Conservation (phyloP, 306 rosid species). For the Quercus mongolica region DNA sequence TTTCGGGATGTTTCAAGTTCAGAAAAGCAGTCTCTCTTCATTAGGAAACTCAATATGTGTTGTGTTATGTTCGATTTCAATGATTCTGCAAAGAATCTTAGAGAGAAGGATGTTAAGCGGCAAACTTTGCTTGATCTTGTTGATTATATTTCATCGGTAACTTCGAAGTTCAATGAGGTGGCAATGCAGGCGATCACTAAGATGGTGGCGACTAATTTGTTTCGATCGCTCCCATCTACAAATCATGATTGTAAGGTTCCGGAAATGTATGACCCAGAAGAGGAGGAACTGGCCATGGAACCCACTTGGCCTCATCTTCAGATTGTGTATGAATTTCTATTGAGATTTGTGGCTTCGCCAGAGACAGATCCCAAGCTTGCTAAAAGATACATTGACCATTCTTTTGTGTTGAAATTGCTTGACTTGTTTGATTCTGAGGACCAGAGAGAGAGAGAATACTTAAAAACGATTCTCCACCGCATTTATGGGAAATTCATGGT, state of each 20-base stretch:
- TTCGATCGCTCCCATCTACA: constrained; percentile 44
- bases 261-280: constrained; percentile 48
- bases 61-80: constrained; percentile 51
- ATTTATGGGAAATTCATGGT: constrained; percentile 69
- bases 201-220: constrained; percentile 54
- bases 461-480: constrained; percentile 61
- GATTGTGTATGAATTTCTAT: constrained; percentile 52
- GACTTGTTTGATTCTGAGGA: constrained; percentile 70
- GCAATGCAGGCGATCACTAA: constrained; percentile 50
- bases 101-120: constrained; percentile 52
- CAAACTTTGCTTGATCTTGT: constrained; percentile 59
- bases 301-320: constrained; percentile 68
- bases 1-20: constrained; percentile 48
- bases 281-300: constrained; percentile 57
- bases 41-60: constrained; percentile 53
- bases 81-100: constrained; percentile 44
- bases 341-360: constrained; percentile 52
- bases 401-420: constrained; percentile 54
- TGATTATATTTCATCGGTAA: constrained; percentile 42
- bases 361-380: constrained; percentile 67
- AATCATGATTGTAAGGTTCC: constrained; percentile 37
- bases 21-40: constrained; percentile 45
- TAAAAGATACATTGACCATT: constrained; percentile 52
- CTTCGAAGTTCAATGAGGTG: constrained; percentile 48
- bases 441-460: constrained; percentile 66